These are phyloP conservation scores for Brassica nigra DNA, from an alignment of 345 rosid genomes.

Conservation along the genomic window DNA sequence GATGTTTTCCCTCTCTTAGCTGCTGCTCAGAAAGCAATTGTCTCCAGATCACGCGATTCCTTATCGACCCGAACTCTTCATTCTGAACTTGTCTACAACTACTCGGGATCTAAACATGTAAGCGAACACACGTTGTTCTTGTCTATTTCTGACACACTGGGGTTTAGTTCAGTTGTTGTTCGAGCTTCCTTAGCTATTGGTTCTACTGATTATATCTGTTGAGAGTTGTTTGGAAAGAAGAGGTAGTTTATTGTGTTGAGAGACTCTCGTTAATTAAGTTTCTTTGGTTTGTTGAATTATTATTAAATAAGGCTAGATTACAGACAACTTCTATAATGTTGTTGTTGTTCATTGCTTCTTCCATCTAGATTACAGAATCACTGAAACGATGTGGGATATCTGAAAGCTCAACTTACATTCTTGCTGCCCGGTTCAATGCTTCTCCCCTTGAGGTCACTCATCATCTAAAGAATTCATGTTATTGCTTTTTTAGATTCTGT, in stretches of 20 bases:
- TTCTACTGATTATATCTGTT: too few species aligned
- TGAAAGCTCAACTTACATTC: conserved; percentile 61
- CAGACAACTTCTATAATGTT: neutral
- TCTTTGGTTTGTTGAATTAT: conserved; percentile 10
- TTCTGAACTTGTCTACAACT: conserved; percentile 91
- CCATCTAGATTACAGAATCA: conserved; percentile 86
- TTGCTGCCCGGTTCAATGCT: conserved; percentile 84
- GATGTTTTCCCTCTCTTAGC: conserved; percentile 49
- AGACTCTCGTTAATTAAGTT: neutral
- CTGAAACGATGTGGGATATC: conserved; percentile 89
- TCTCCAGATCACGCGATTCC: conserved; percentile 56
- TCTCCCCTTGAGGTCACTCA: conserved; percentile 62
- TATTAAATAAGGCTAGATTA: neutral
- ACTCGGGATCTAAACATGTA: conserved; percentile 93
- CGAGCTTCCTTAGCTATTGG: neutral
- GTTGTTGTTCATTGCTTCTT: neutral
- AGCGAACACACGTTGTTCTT: neutral
- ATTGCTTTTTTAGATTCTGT: neutral
- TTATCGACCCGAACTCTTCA: conserved; percentile 85
- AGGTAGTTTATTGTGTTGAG: neutral
- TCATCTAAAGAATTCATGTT: neutral
- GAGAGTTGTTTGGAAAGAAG: neutral
- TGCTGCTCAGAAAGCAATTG: conserved; percentile 55
- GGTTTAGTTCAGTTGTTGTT: neutral
- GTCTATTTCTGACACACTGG: neutral